A percentile compares a stretch with the other conserved stretches of the same genome.
These are phyloP conservation scores for Colletotrichum tamarilloi DNA, from an alignment of 2,329 filamentous ascomycete genomes.

Conservation along the genomic window DNA sequence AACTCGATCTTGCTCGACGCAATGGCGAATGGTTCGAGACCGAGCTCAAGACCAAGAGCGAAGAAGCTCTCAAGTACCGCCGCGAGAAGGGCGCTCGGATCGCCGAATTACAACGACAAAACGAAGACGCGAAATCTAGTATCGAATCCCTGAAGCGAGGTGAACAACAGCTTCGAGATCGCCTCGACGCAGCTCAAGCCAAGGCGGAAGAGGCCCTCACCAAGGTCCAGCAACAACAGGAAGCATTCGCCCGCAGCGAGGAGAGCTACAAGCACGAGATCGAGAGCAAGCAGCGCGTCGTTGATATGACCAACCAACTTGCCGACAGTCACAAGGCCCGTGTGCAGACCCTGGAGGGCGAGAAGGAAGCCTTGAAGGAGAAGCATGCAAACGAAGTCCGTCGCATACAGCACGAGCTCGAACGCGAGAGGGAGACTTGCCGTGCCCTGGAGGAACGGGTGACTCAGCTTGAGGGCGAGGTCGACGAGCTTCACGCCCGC, in stretches of 20 bases:
- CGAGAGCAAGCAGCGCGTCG: slow-evolving; percentile 82
- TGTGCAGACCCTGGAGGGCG: slow-evolving; percentile 75
- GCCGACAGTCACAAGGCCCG: slow-evolving; percentile 78
- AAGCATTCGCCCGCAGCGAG: slow-evolving; percentile 83
- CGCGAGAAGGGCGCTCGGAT: slow-evolving; percentile 95
- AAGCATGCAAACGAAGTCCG: slow-evolving; percentile 71
- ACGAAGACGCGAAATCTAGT: slow-evolving; percentile 84
- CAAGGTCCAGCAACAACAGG: slow-evolving; percentile 87
- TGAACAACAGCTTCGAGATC: slow-evolving; percentile 82
- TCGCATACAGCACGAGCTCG: slow-evolving; percentile 66
- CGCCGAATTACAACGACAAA: slow-evolving; percentile 85
- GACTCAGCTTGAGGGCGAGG: slow-evolving; percentile 62
- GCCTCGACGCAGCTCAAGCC: slow-evolving; percentile 84
- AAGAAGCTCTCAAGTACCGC: slow-evolving; percentile 88
- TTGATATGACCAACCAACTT: slow-evolving; percentile 83
- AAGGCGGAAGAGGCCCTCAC: slow-evolving; percentile 87
- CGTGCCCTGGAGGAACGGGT: slow-evolving; percentile 59
- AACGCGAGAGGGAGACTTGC: slow-evolving; percentile 61
- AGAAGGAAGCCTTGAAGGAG: slow-evolving; percentile 70
- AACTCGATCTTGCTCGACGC: slow-evolving; percentile 86
- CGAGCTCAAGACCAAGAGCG: slow-evolving; percentile 89
- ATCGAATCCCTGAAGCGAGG: slow-evolving; percentile 82
- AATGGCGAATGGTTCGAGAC: slow-evolving; percentile 94
- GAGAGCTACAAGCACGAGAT: slow-evolving; percentile 90
- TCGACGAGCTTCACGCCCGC: slow-evolving; percentile 64